Percentiles rank a stretch among this genome's conserved stretches.
Evolutionary conservation across 345 rosid species (phyloP).

Genomic region (Eucalyptus cloeziana): DNA sequence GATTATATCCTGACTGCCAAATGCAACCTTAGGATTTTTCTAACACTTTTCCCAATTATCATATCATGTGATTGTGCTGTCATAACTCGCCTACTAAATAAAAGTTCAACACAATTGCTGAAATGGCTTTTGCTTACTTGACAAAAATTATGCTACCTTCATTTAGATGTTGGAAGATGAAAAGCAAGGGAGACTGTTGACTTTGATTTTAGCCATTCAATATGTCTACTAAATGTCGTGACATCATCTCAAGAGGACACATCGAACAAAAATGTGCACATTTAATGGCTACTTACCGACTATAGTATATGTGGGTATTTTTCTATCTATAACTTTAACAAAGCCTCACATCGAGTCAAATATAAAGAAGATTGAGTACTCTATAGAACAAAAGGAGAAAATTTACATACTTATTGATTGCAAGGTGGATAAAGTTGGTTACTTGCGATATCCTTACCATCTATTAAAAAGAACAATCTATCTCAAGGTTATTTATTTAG

Average conservation of each 20-base stretch:
- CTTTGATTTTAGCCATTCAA: neutral
- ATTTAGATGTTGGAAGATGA: neutral
- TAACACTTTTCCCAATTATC: no score
- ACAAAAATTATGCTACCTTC: neutral
- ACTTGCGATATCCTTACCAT: neutral
- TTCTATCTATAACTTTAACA: neutral
- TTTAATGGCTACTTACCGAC: rapidly evolving
- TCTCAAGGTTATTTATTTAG: neutral
- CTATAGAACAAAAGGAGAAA: neutral
- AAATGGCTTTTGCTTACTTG: neutral
- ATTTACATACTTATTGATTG: neutral
- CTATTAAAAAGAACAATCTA: neutral
- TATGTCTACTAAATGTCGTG: neutral
- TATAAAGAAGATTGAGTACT: neutral
- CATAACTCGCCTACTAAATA: neutral
- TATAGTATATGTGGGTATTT: neutral
- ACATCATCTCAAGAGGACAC: neutral
- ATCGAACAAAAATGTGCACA: neutral
- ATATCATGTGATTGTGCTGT: neutral
- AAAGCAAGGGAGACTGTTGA: neutral
- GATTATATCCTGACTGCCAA: rapidly evolving
- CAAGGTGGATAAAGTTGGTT: neutral
- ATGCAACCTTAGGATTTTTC: rapidly evolving
- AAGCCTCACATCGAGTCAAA: neutral
- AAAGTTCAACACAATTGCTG: neutral